Conservation (phyloP, 2,329 filamentous ascomycete species). For the Neocucurbitaria cava region DNA sequence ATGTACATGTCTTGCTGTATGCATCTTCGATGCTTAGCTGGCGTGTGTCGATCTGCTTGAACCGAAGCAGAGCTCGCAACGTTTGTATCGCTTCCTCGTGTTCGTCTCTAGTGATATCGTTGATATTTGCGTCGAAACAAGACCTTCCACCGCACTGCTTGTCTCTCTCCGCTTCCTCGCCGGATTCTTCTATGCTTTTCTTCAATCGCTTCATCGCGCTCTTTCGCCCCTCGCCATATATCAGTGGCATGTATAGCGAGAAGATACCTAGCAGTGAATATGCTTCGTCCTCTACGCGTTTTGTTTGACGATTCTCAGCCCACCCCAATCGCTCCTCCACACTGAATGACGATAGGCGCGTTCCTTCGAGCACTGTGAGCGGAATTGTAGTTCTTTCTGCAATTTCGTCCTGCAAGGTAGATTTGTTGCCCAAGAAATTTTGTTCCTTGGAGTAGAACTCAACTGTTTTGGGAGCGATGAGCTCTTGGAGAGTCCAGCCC, state of each 20-base stretch:
- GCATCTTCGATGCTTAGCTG: background rate
- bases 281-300: constrained; percentile 18
- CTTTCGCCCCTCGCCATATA: constrained; percentile 20
- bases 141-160: no score
- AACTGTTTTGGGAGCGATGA: constrained; percentile 15
- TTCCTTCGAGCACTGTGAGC: constrained; percentile 6
- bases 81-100: no score
- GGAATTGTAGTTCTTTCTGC: constrained; percentile 17
- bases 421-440: constrained; percentile 7
- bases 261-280: constrained; percentile 25
- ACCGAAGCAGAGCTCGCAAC: no score
- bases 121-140: no score
- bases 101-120: no score
- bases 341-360: constrained; percentile 6
- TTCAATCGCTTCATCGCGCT: constrained; percentile 17
- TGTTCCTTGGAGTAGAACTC: constrained; percentile 21
- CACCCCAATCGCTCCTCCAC: constrained; percentile 25
- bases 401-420: background rate
- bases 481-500: constrained; percentile 30
- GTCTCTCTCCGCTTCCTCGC: no score
- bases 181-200: background rate
- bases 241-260: constrained; percentile 9
- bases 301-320: constrained; percentile 31
- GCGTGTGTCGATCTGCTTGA: no score
- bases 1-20: background rate